Conservation (phyloP, 257 asterid species). For the Phtheirospermum japonicum region DNA sequence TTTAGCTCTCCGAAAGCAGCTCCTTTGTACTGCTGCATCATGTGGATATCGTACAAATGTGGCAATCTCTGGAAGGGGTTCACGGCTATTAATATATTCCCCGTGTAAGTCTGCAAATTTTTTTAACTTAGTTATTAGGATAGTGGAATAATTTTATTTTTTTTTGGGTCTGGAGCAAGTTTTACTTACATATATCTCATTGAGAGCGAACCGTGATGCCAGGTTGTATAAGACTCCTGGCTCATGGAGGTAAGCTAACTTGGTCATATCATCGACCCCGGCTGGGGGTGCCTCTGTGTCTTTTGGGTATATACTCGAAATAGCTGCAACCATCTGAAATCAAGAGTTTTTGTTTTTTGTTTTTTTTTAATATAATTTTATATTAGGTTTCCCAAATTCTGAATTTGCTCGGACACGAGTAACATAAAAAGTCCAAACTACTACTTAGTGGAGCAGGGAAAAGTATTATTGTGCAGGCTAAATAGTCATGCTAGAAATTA, state of each 20-base stretch:
- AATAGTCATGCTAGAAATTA: neutral
- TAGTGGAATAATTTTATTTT: constrained; percentile 1
- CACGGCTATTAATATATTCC: constrained; percentile 91
- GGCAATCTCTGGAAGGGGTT: constrained; percentile 91
- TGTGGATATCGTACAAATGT: constrained; percentile 81
- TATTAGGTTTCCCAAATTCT: neutral
- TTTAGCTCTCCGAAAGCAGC: constrained; percentile 92
- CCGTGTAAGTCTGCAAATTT: constrained; percentile 85
- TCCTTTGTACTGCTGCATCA: constrained; percentile 97
- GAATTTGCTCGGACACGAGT: constrained; percentile 19
- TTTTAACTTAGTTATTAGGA: constrained; percentile 21
- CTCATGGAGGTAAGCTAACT: constrained; percentile 92
- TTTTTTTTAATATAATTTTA: no score
- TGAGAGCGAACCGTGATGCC: constrained; percentile 67
- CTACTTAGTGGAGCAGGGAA: no score
- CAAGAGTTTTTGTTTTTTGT: no score
- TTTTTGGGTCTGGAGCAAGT: neutral
- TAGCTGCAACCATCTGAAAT: constrained; percentile 72
- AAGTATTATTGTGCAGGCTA: no score
- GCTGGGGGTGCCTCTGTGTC: constrained; percentile 90
- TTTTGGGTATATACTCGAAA: constrained; percentile 85
- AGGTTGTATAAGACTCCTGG: constrained; percentile 86
- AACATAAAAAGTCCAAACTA: neutral
- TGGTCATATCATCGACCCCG: constrained; percentile 97
- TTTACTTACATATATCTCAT: constrained; percentile 74